Percentiles rank a stretch among this genome's conserved stretches.
These are phyloP conservation scores for Lodderomyces parapsilosis DNA, from an alignment of 1,139 yeast species.

Conservation along the genomic window DNA sequence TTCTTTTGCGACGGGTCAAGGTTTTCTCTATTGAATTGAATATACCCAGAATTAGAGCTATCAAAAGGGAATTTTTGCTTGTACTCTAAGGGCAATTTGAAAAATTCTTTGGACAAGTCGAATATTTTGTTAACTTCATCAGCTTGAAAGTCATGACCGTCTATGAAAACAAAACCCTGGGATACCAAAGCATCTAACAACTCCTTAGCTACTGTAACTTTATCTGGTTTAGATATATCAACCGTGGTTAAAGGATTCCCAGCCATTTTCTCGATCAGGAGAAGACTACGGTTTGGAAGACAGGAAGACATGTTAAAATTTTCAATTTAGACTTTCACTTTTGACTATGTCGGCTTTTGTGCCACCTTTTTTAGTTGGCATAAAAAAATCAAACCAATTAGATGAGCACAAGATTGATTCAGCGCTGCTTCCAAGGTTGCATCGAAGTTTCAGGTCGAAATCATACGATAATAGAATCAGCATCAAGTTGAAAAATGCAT, in stretches of 20 bases:
- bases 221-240: slow-evolving; percentile 35
- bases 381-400: no score
- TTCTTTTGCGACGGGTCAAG: slow-evolving; percentile 47
- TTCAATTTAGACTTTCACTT: no score
- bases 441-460: no score
- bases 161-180: slow-evolving; percentile 71
- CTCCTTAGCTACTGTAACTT: slow-evolving; percentile 16
- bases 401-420: no score
- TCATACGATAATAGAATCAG: no score
- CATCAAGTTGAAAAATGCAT: no score
- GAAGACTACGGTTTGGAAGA: no score
- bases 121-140: slow-evolving; percentile 58
- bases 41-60: slow-evolving; percentile 20
- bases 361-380: no score
- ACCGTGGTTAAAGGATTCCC: slow-evolving; percentile 34
- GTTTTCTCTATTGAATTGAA: slow-evolving; percentile 40
- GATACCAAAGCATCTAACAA: slow-evolving; percentile 59
- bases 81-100: slow-evolving; percentile 48
- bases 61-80: slow-evolving; percentile 30
- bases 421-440: no score
- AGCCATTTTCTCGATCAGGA: neutral
- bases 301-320: no score
- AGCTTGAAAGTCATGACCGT: slow-evolving; percentile 66
- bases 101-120: slow-evolving; percentile 53
- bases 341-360: no score